A percentile compares a stretch with the other conserved stretches of the same genome.
These are phyloP conservation scores for Exophiala xenobiotica DNA, from an alignment of 2,329 filamentous ascomycete species.

Conservation along the genomic window DNA sequence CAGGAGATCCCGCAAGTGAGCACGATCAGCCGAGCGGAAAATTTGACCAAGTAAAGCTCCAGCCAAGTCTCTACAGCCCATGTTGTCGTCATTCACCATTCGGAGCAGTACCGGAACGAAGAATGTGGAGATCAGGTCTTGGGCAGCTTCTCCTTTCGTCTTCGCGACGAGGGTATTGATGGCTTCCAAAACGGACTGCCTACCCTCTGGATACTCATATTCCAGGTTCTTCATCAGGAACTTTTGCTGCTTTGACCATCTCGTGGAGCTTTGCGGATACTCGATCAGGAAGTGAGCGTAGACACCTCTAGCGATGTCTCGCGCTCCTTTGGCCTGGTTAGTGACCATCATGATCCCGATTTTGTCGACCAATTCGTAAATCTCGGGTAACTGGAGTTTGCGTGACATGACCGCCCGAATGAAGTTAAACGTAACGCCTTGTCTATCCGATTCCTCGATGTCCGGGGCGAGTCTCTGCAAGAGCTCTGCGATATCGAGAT, in stretches of 20 bases:
- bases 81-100: conserved; percentile 82
- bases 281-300: conserved; percentile 94
- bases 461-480: conserved; percentile 81
- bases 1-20: conserved; percentile 69
- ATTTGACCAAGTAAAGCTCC: conserved; percentile 75
- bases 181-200: conserved; percentile 90
- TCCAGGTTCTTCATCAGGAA: conserved; percentile 90
- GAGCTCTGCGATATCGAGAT: conserved; percentile 78
- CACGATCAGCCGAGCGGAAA: conserved; percentile 73
- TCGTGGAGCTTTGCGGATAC: conserved; percentile 86
- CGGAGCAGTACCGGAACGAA: conserved; percentile 85
- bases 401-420: conserved; percentile 81
- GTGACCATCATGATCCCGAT: conserved; percentile 92
- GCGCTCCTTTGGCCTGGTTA: conserved; percentile 84
- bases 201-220: conserved; percentile 83
- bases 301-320: conserved; percentile 81
- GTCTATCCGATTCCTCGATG: conserved; percentile 85
- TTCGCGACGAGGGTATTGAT: conserved; percentile 84
- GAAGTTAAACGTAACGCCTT: conserved; percentile 94
- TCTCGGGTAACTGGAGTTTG: conserved; percentile 77
- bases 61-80: conserved; percentile 80
- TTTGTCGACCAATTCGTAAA: conserved; percentile 90
- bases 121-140: conserved; percentile 75
- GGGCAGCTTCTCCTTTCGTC: conserved; percentile 75
- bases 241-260: conserved; percentile 83